A percentile compares a stretch with the other conserved stretches of the same genome.
phyloP scores from a whole-genome alignment of 2,329 filamentous ascomycete species.

The Clarireedia homoeocarpa region DNA sequence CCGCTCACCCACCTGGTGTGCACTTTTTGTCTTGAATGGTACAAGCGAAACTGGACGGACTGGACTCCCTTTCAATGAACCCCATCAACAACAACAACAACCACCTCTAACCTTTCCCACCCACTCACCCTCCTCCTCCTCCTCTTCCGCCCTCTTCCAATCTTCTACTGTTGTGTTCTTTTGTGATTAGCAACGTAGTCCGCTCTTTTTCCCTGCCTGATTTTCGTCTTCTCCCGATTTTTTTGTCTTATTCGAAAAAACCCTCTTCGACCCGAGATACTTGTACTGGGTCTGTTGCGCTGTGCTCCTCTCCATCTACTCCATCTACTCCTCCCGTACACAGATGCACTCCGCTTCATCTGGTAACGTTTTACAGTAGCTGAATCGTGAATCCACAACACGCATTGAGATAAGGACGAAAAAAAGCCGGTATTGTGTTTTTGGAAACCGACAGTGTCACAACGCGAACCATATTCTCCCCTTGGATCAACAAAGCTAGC shows the following conservation, averaged over 20 bases:
- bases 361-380: not conserved
- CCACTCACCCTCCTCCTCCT: not conserved
- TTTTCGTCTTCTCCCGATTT: not conserved
- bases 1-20: too few relatives aligned
- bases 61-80: too few relatives aligned
- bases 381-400: not conserved
- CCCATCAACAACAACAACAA: not conserved
- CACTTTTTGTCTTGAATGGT: too few relatives aligned
- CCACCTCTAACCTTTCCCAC: not conserved
- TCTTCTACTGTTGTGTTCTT: not conserved
- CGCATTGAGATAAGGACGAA: conserved; percentile 2
- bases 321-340: not conserved
- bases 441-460: not conserved
- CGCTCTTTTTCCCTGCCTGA: conserved; percentile 1
- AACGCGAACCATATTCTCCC: conserved; percentile 1
- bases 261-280: not conserved
- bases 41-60: not conserved
- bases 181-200: conserved; percentile 5
- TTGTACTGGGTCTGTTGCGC: not conserved
- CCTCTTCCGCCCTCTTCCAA: not conserved
- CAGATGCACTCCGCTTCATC: not conserved
- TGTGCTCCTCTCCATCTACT: too few relatives aligned
- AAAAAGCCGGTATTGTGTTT: not conserved
- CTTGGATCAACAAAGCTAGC: conserved; percentile 1
- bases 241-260: not conserved